Conservation (phyloP, 306 rosid genomes). For the Cucurbita ficifolia region DNA sequence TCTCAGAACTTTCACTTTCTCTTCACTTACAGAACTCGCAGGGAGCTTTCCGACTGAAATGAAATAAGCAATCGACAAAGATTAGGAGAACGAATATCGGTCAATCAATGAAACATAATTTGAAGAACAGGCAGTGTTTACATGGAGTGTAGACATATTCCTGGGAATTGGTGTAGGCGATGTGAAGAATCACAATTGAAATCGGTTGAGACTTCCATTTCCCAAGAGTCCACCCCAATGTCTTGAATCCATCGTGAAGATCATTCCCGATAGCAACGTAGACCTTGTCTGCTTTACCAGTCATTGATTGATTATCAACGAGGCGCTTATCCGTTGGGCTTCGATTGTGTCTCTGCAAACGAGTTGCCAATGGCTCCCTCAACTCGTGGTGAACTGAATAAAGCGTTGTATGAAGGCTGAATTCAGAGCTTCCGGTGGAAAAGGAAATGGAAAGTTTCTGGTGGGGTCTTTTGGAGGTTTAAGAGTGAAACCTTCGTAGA, state of each 20-base stretch:
- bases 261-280: constrained; percentile 70
- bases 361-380: background rate
- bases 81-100: constrained; percentile 9
- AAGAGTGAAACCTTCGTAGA: background rate
- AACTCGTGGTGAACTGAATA: background rate
- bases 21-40: constrained; percentile 56
- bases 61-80: background rate
- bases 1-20: constrained; percentile 35
- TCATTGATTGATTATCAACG: constrained; percentile 16
- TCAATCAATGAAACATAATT: background rate
- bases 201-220: constrained; percentile 62
- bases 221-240: constrained; percentile 54
- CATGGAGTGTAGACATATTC: constrained; percentile 68
- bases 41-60: constrained; percentile 72
- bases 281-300: constrained; percentile 28
- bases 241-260: constrained; percentile 46
- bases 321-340: background rate
- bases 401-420: background rate
- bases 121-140: constrained; percentile 12
- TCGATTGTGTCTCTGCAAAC: background rate
- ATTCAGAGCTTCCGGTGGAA: background rate
- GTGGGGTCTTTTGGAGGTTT: background rate
- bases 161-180: constrained; percentile 16
- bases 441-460: background rate
- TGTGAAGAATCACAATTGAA: constrained; percentile 57